Conservation (phyloP, 2,329 filamentous ascomycete species). For the Plenodomus lindquistii region DNA sequence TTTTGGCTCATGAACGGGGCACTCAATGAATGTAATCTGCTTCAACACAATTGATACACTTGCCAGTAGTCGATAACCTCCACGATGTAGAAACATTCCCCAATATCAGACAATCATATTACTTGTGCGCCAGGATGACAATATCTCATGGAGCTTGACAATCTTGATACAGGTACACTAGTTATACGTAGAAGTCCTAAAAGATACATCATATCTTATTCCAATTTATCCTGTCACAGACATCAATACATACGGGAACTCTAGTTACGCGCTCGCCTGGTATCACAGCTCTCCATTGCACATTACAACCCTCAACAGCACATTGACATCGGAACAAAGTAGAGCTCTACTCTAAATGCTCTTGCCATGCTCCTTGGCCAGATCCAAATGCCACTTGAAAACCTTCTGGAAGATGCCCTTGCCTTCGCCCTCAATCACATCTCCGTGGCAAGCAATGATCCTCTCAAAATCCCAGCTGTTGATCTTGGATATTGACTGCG, state of each 20-base stretch:
- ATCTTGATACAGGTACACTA: too few relatives aligned
- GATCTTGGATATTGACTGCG: slow-evolving; percentile 70
- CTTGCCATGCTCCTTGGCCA: slow-evolving; percentile 21
- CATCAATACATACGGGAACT: neutral
- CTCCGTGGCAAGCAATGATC: slow-evolving; percentile 90
- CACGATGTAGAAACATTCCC: too few relatives aligned
- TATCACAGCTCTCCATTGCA: neutral
- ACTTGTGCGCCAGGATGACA: too few relatives aligned
- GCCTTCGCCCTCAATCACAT: slow-evolving; percentile 74
- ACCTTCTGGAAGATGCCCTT: slow-evolving; percentile 78
- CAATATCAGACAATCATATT: too few relatives aligned
- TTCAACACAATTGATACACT: neutral
- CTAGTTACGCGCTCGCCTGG: neutral
- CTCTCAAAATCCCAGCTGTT: slow-evolving; percentile 81
- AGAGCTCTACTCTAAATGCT: neutral
- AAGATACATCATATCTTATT: neutral
- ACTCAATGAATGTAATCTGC: neutral
- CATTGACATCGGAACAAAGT: neutral
- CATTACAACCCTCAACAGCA: neutral
- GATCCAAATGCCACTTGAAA: slow-evolving; percentile 78
- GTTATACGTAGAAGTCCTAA: too few relatives aligned
- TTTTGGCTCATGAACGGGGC: neutral
- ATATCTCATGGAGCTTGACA: too few relatives aligned
- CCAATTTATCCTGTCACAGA: neutral
- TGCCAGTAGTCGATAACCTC: neutral